Base-by-base conservation (phyloP, 768 basidiomycete species). In the Astraeus odoratus region DNA sequence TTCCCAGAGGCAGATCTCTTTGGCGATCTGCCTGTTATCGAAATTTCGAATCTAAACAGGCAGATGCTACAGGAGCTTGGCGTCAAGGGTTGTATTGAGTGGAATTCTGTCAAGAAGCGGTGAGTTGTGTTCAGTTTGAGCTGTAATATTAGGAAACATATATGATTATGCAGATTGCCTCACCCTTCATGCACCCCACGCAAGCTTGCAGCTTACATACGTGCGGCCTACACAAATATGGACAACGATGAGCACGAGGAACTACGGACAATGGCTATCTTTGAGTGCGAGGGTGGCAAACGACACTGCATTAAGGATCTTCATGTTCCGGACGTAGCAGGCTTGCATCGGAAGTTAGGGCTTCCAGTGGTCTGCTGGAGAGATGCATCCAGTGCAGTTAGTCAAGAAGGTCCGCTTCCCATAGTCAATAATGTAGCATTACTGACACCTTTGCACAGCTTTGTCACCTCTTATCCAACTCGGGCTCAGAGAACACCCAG, bases 1-100 rank as follows among this genome's bases (percentile, higher is more conserved):
- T 93, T 96, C 57, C 67, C 81, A 8, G 87, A 79, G 49, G 92
- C 83, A 16, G 78, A 87, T 52, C 69, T 97, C n/a, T 96, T 97
- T 61, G 77, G 76, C 19, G 93, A 95, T 59, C 67, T 93, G n/a
- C 81, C 91, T 2, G 77, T 87, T 33, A 78, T 89, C 8, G 12
- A 16, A 23, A 73, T 66, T 0, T 62, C 92, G 20, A 23, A 18
- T 8, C 6, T 77, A 75, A 3, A 57, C 64, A 3, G 44, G 60
- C 0, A 67, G 52, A 65, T 83, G 10, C 57, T 83, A 4, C 63
- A 74, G 39, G 72, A 73, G 1, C 63, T 96, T 0, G 89, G 85
- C 9, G 84, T 92, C 16, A 72, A 83, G 6, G 81, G 78, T 55
- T 87, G 89, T 51, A 88, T 94, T 16, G 86, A 93, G 47, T 69